Evolutionary conservation across 768 basidiomycete species (phyloP).

Genomic region (Trametes cubensis): DNA sequence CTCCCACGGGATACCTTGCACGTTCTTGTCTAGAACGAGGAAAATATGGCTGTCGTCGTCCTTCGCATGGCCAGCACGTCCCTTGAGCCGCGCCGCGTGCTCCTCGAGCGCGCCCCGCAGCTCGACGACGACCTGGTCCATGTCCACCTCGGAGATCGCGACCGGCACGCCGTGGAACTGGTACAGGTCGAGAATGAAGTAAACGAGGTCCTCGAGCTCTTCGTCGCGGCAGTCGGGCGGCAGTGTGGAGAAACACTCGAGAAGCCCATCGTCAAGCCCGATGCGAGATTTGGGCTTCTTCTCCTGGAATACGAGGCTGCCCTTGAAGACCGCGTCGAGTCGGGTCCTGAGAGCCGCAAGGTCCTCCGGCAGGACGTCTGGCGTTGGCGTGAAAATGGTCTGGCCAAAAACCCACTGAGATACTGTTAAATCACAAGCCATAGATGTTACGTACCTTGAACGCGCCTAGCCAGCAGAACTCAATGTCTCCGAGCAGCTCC

Average conservation of each 20-base stretch:
- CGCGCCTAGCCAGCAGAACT: conserved; percentile 95
- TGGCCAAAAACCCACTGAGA: conserved; percentile 28
- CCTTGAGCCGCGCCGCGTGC: conserved; percentile 48
- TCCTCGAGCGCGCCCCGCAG: conserved; percentile 78
- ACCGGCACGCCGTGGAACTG: conserved; percentile 91
- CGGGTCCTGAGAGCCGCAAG: conserved; percentile 62
- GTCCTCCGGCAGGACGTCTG: conserved; percentile 44
- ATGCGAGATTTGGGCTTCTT: conserved; percentile 58
- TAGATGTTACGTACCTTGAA: conserved; percentile 88
- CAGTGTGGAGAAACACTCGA: conserved; percentile 85
- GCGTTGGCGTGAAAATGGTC: conserved; percentile 64
- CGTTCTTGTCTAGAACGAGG: conserved; percentile 85
- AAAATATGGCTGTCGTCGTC: conserved; percentile 74
- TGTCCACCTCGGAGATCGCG: conserved; percentile 88
- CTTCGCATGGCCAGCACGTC: conserved; percentile 23
- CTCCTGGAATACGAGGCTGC: conserved; percentile 58
- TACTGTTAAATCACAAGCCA: conserved; percentile 2
- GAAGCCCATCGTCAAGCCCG: conserved; percentile 69
- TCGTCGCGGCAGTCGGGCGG: conserved; percentile 85
- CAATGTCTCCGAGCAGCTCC: conserved; percentile 79
- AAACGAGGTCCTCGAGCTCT: conserved; percentile 92
- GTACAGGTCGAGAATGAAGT: conserved; percentile 92
- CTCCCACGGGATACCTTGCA: conserved; percentile 94
- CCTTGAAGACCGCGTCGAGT: conserved; percentile 77
- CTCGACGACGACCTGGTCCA: conserved; percentile 88